phyloP scores from a whole-genome alignment of 1,284 basidiomycete species.

The Pulchroboletus neoregius region DNA sequence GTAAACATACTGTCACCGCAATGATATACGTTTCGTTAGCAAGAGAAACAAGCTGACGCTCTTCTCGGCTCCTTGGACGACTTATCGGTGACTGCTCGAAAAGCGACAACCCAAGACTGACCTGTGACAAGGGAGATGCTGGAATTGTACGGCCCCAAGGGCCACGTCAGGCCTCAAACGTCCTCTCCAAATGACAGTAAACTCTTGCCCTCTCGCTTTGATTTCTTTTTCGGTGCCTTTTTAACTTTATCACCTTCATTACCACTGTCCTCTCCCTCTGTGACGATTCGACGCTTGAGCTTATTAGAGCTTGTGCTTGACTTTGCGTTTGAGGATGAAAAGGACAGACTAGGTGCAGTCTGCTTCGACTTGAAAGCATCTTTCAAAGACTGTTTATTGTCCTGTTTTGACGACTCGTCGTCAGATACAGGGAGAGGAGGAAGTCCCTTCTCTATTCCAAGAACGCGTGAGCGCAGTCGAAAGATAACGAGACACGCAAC shows the following conservation, averaged over 20 bases:
- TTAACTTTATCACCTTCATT: conserved; percentile 22
- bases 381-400: conserved; percentile 12
- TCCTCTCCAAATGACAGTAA: conserved; percentile 57
- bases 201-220: conserved; percentile 48
- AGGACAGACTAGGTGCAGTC: conserved; percentile 35
- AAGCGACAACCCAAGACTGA: not conserved
- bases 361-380: conserved; percentile 19
- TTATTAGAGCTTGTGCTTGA: conserved; percentile 26
- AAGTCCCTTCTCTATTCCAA: conserved; percentile 47
- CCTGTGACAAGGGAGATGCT: not conserved
- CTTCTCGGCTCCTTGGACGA: not conserved
- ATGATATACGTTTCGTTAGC: not conserved
- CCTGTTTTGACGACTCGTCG: conserved; percentile 13
- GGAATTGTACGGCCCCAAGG: not conserved
- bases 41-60: not conserved
- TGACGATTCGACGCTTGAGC: conserved; percentile 42
- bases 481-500: not conserved
- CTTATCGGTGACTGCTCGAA: not conserved
- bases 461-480: conserved; percentile 2
- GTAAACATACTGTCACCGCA: not conserved
- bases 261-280: conserved; percentile 32
- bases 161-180: conserved; percentile 9
- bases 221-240: conserved; percentile 43
- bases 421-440: conserved; percentile 36
- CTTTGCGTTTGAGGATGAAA: conserved; percentile 37